phyloP scores from a whole-genome alignment of 805 yeast species.

The Saccharomycopsis schoenii region DNA sequence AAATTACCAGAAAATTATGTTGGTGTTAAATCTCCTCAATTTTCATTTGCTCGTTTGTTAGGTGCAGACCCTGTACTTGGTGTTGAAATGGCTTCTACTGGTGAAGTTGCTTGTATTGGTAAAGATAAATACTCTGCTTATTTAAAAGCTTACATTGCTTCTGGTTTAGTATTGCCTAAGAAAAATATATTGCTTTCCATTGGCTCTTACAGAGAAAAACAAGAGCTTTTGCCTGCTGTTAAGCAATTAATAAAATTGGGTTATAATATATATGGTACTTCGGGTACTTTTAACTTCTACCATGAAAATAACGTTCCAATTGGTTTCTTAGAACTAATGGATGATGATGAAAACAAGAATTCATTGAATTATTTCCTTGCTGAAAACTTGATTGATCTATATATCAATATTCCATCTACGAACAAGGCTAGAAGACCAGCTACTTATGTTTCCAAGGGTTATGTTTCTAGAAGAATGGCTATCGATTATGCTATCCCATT shows the following conservation, averaged over 20 bases:
- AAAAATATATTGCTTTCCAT: conserved; percentile 87
- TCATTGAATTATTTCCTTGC: conserved; percentile 95
- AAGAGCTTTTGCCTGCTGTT: conserved; percentile 83
- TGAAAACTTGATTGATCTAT: conserved; percentile 89
- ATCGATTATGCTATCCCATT: conserved; percentile 97
- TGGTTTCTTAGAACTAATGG: conserved; percentile 80
- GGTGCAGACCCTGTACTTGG: conserved; percentile 98
- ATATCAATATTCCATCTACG: conserved; percentile 92
- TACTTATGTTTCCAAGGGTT: conserved; percentile 93
- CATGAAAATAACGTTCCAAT: conserved; percentile 93
- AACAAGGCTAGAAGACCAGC: conserved; percentile 99
- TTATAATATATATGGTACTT: conserved; percentile 87
- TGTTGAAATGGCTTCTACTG: conserved; percentile 98
- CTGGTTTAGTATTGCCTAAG: conserved; percentile 92
- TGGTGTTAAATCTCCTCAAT: conserved; percentile 95
- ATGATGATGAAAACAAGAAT: conserved; percentile 73
- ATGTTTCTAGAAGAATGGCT: conserved; percentile 98
- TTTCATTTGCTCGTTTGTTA: conserved; percentile 90
- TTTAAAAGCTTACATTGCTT: conserved; percentile 85
- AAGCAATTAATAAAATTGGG: conserved; percentile 74
- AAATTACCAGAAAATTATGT: conserved; percentile 88
- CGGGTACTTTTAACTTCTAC: conserved; percentile 98
- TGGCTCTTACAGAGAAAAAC: conserved; percentile 96
- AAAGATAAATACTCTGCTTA: conserved; percentile 95
- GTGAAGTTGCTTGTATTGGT: conserved; percentile 97